A percentile compares a stretch with the other conserved stretches of the same genome.
Conservation (phyloP, 805 yeast species). For the Pichia pseudocactophila region DNA sequence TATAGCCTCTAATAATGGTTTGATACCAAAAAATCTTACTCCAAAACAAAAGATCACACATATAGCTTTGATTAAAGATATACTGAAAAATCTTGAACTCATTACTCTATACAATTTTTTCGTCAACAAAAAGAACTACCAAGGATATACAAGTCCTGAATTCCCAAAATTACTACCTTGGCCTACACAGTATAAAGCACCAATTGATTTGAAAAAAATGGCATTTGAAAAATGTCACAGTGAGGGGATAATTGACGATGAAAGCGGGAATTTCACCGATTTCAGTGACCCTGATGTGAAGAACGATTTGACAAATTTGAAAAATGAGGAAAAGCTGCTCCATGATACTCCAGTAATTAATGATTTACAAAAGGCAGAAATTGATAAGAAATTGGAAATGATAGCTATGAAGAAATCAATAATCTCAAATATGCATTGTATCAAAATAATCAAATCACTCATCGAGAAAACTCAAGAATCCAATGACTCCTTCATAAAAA, state of each 20-base stretch:
- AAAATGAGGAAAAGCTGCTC: slow-evolving; percentile 19
- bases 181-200: slow-evolving; percentile 69
- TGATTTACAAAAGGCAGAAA: slow-evolving; percentile 20
- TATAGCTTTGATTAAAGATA: slow-evolving; percentile 1
- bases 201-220: slow-evolving; percentile 33
- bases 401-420: slow-evolving; percentile 22
- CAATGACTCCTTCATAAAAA: slow-evolving; percentile 18
- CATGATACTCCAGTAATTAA: slow-evolving; percentile 23
- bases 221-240: slow-evolving; percentile 27
- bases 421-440: slow-evolving; percentile 25
- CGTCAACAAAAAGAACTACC: slow-evolving; percentile 50
- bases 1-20: not conserved
- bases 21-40: not conserved
- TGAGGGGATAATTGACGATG: slow-evolving; percentile 27
- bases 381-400: slow-evolving; percentile 17
- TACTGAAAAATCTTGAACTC: not conserved
- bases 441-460: slow-evolving; percentile 16
- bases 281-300: not conserved
- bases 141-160: slow-evolving; percentile 45
- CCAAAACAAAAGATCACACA: not conserved
- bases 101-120: slow-evolving; percentile 42
- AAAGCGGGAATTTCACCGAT: slow-evolving; percentile 21
- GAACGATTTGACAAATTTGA: slow-evolving; percentile 18
- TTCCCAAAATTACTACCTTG: slow-evolving; percentile 51
- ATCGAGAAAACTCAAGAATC: slow-evolving; percentile 5